phyloP scores from a whole-genome alignment of 176 grass and related monocot species.

The Ananas comosus region DNA sequence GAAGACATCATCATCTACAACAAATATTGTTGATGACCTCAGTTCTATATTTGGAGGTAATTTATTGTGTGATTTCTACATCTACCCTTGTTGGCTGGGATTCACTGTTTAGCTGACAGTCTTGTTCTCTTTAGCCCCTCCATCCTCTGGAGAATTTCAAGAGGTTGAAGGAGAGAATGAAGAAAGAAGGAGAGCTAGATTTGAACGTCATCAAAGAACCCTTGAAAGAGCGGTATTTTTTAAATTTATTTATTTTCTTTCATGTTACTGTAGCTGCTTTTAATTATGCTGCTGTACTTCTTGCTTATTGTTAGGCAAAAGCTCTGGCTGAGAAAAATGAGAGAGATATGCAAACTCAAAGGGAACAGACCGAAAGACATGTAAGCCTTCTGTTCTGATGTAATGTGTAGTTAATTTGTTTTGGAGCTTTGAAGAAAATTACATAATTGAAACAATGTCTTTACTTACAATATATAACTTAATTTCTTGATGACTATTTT shows the following conservation, averaged over 20 bases:
- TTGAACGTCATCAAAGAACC: conserved; percentile 68
- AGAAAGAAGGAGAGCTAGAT: conserved; percentile 87
- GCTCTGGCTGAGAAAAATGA: conserved; percentile 83
- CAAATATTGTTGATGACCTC: conserved; percentile 88
- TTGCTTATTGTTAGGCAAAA: conserved; percentile 39
- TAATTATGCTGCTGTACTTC: conserved; percentile 17
- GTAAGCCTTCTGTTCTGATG: conserved; percentile 28
- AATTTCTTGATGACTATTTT: neutral
- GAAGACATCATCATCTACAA: conserved; percentile 70
- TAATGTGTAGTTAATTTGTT: neutral
- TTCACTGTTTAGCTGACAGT: neutral
- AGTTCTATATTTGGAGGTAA: conserved; percentile 95
- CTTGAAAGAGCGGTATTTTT: conserved; percentile 63
- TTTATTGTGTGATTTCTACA: neutral
- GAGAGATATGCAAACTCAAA: conserved; percentile 61
- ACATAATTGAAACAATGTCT: neutral
- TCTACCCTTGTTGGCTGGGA: neutral
- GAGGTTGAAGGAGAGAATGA: conserved; percentile 74
- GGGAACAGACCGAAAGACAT: conserved; percentile 75
- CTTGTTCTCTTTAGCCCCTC: conserved; percentile 37
- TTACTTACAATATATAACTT: neutral
- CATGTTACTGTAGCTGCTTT: neutral
- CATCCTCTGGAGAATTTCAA: conserved; percentile 93
- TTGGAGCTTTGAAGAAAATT: neutral
- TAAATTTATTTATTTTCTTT: neutral